Evolutionary conservation across 2,329 filamentous ascomycete genomes (phyloP).

Genomic region (Chalaropsis ovoidea): DNA sequence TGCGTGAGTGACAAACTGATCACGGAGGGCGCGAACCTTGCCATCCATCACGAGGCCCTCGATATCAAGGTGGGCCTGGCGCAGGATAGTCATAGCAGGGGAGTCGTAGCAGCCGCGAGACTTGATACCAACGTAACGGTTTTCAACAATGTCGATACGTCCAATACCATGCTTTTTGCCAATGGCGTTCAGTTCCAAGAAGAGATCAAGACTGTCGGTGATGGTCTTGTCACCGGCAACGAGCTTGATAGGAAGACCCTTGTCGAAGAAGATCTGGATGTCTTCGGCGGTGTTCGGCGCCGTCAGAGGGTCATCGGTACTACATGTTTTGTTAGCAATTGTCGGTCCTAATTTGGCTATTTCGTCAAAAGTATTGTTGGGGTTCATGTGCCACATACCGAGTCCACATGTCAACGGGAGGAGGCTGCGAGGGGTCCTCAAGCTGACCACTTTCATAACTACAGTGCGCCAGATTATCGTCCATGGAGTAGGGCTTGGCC

Average conservation of each 20-base stretch:
- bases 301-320: conserved; percentile 47
- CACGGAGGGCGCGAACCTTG: conserved; percentile 44
- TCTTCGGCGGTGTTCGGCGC: conserved; percentile 55
- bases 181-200: conserved; percentile 54
- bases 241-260: conserved; percentile 58
- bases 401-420: conserved; percentile 64
- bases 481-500: conserved; percentile 57
- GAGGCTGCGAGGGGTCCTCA: conserved; percentile 47
- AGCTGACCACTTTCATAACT: conserved; percentile 69
- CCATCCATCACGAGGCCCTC: conserved; percentile 49
- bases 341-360: conserved; percentile 20
- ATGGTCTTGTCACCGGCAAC: conserved; percentile 45
- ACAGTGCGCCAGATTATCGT: conserved; percentile 64
- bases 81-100: conserved; percentile 29
- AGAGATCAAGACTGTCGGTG: conserved; percentile 56
- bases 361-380: background rate
- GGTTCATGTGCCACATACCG: conserved; percentile 15
- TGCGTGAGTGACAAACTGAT: conserved; percentile 42
- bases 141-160: conserved; percentile 50
- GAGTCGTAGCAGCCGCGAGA: conserved; percentile 41
- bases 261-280: conserved; percentile 55
- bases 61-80: conserved; percentile 37
- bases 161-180: conserved; percentile 56
- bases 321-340: conserved; percentile 24
- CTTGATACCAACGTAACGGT: conserved; percentile 33